A percentile compares a stretch with the other conserved stretches of the same genome.
Conservation (phyloP, 1,139 yeast genomes). For the Trichomonascaceae sp. region DNA sequence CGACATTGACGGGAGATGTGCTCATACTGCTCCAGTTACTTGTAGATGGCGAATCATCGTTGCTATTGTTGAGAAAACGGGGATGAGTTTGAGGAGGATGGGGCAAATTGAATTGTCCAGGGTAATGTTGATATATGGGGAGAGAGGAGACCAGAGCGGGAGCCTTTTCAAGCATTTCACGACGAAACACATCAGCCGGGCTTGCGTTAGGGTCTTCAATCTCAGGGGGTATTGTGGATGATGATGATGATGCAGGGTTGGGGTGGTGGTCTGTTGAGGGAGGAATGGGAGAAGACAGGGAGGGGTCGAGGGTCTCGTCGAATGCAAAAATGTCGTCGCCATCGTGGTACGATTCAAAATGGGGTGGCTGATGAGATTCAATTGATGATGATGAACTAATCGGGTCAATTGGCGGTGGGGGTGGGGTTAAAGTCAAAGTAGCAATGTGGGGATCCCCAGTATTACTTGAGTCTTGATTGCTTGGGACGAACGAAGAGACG, state of each 20-base stretch:
- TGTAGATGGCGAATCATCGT: neutral
- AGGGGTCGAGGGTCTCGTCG: neutral
- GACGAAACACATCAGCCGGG: neutral
- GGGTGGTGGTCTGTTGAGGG: too few relatives aligned
- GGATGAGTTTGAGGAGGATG: neutral
- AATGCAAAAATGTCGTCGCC: neutral
- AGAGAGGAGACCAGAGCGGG: neutral
- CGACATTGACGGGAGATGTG: neutral
- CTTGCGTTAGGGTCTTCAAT: neutral
- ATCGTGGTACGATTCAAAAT: too few relatives aligned
- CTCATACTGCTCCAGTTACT: neutral
- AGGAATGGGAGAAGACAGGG: neutral
- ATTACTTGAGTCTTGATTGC: too few relatives aligned
- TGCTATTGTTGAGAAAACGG: neutral
- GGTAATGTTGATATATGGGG: neutral
- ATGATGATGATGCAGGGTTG: too few relatives aligned
- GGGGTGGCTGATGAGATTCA: too few relatives aligned
- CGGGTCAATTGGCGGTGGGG: too few relatives aligned
- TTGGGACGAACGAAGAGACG: too few relatives aligned
- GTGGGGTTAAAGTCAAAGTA: too few relatives aligned
- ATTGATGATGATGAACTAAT: too few relatives aligned
- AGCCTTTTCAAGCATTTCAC: neutral
- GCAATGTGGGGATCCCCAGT: too few relatives aligned
- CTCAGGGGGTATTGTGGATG: too few relatives aligned
- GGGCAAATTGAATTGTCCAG: neutral